Percentiles rank a stretch among this genome's conserved stretches.
phyloP scores from a whole-genome alignment of 768 basidiomycete species.

The Hericium alpestre region DNA sequence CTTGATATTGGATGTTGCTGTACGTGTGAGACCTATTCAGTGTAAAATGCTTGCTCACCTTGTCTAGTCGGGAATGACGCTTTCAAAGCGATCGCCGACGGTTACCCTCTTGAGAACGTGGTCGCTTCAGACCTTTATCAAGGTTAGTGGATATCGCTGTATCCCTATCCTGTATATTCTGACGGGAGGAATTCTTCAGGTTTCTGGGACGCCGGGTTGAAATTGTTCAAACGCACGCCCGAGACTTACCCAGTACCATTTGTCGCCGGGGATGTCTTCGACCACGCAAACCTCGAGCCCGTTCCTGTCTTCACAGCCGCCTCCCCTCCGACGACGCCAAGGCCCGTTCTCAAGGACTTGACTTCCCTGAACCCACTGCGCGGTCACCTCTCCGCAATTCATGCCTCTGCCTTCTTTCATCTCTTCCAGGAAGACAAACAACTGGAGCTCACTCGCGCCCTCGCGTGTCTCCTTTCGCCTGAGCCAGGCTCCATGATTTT shows the following conservation, averaged over 20 bases:
- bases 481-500: constrained; percentile 36
- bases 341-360: constrained; percentile 22
- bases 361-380: constrained; percentile 34
- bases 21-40: constrained; percentile 15
- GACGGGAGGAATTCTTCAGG: constrained; percentile 20
- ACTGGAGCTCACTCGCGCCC: constrained; percentile 26
- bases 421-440: constrained; percentile 35
- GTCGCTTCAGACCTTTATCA: constrained; percentile 28
- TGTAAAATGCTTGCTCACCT: neutral
- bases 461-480: constrained; percentile 33
- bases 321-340: constrained; percentile 11
- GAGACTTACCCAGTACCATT: constrained; percentile 45
- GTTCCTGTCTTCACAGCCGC: constrained; percentile 16
- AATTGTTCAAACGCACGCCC: constrained; percentile 43
- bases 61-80: constrained; percentile 32
- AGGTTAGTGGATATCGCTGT: constrained; percentile 17
- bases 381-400: constrained; percentile 38
- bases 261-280: constrained; percentile 44
- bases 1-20: constrained; percentile 38
- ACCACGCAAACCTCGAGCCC: constrained; percentile 30
- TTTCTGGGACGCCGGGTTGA: constrained; percentile 54
- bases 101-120: constrained; percentile 29
- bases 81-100: constrained; percentile 31
- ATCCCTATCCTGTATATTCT: neutral
- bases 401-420: constrained; percentile 40